Evolutionary conservation across 345 rosid species (phyloP).

Genomic region (Pistacia integerrima): DNA sequence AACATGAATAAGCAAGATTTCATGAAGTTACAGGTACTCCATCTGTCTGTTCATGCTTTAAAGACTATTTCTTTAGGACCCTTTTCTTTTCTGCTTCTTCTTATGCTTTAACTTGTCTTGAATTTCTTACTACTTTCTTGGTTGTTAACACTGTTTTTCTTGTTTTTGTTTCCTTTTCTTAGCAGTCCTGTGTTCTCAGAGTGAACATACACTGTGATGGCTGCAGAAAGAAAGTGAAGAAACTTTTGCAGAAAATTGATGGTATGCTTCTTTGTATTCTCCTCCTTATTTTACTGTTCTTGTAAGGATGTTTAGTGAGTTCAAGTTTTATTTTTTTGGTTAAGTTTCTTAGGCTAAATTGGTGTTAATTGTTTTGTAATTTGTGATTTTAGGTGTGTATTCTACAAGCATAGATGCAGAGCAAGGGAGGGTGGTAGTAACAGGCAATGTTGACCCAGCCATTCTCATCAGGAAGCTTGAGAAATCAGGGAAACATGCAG

Average conservation of each 20-base stretch:
- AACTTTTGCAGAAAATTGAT: constrained; percentile 70
- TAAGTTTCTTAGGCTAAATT: neutral
- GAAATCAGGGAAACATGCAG: constrained; percentile 92
- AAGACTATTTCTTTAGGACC: neutral
- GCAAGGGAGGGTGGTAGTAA: constrained; percentile 83
- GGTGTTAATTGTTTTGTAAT: constrained; percentile 6
- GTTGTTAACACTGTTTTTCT: constrained; percentile 7
- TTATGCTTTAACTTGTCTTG: neutral
- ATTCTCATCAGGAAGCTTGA: constrained; percentile 71
- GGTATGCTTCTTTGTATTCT: constrained; percentile 41
- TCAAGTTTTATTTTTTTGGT: too few species aligned
- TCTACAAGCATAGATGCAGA: constrained; percentile 62
- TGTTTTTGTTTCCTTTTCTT: constrained; percentile 18
- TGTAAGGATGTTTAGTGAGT: neutral
- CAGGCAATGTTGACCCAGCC: constrained; percentile 78
- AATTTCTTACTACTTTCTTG: neutral
- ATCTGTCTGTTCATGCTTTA: neutral
- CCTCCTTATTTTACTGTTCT: neutral
- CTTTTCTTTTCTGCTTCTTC: constrained; percentile 4
- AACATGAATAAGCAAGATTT: constrained; percentile 22
- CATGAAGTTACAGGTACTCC: constrained; percentile 19
- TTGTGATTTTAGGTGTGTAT: constrained; percentile 63
- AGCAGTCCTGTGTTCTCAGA: constrained; percentile 83
- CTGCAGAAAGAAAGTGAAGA: constrained; percentile 81
- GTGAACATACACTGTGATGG: constrained; percentile 97